These are phyloP conservation scores for Trifolium dubium DNA, from an alignment of 306 rosid genomes.

Conservation along the genomic window DNA sequence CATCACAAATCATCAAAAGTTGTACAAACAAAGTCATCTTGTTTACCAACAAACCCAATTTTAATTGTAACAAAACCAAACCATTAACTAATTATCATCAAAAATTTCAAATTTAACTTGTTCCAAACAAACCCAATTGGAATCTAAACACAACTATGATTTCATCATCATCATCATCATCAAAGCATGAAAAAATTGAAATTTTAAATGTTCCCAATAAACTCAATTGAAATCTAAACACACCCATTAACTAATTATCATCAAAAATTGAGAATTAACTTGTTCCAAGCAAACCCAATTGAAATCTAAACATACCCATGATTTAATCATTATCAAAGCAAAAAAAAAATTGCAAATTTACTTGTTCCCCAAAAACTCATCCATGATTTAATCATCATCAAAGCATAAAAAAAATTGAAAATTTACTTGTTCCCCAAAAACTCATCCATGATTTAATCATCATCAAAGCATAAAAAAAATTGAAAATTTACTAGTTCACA, in stretches of 20 bases:
- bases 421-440: neutral
- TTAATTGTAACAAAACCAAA: neutral
- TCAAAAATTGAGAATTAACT: neutral
- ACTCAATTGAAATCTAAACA: neutral
- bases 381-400: neutral
- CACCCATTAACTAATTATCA: neutral
- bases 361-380: neutral
- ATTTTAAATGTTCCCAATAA: neutral
- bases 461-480: neutral
- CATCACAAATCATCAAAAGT: conserved; percentile 24
- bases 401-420: neutral
- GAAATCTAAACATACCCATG: neutral
- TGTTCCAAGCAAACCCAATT: neutral
- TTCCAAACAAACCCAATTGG: neutral
- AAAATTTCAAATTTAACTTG: neutral
- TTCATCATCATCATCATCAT: neutral
- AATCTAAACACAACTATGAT: neutral
- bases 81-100: neutral
- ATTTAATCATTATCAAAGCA: neutral
- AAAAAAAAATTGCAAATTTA: neutral
- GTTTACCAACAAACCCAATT: neutral
- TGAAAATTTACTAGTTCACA: neutral
- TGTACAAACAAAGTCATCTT: neutral
- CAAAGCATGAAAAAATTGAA: neutral
- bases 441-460: neutral